A percentile compares a stretch with the other conserved stretches of the same genome.
Evolutionary conservation across 2,329 filamentous ascomycete species (phyloP).

Genomic region (Fusarium praegraminearum): DNA sequence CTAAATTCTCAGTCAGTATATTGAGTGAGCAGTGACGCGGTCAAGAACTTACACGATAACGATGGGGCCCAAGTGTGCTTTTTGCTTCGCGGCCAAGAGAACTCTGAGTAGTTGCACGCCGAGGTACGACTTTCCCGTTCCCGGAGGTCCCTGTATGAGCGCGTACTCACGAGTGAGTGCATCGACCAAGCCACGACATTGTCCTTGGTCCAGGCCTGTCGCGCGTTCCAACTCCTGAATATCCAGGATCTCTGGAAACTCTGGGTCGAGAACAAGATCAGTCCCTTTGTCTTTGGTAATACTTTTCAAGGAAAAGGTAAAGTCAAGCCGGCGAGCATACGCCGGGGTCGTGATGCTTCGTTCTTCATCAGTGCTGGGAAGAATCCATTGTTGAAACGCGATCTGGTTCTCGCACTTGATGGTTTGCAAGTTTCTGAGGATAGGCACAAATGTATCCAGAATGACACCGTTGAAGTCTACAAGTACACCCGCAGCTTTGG

Average conservation of each 20-base stretch:
- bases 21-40: neutral
- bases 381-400: slow-evolving; percentile 21
- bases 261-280: neutral
- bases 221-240: neutral
- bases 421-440: slow-evolving; percentile 13
- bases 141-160: slow-evolving; percentile 76
- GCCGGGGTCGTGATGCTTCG: slow-evolving; percentile 52
- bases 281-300: slow-evolving; percentile 31
- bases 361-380: neutral
- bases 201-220: slow-evolving; percentile 64
- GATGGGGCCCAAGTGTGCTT: slow-evolving; percentile 60
- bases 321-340: slow-evolving; percentile 63
- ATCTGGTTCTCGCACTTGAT: slow-evolving; percentile 19
- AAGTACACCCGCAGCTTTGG: neutral
- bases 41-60: slow-evolving; percentile 47
- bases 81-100: slow-evolving; percentile 58
- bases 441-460: slow-evolving; percentile 23
- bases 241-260: neutral
- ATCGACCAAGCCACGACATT: slow-evolving; percentile 63
- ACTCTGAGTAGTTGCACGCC: slow-evolving; percentile 68
- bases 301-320: slow-evolving; percentile 60
- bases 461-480: slow-evolving; percentile 32
- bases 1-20: slow-evolving; percentile 45
- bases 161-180: slow-evolving; percentile 66
- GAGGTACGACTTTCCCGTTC: slow-evolving; percentile 74